Evolutionary conservation across 2,329 filamentous ascomycete species (phyloP).

Genomic region (Bretziella fagacearum): DNA sequence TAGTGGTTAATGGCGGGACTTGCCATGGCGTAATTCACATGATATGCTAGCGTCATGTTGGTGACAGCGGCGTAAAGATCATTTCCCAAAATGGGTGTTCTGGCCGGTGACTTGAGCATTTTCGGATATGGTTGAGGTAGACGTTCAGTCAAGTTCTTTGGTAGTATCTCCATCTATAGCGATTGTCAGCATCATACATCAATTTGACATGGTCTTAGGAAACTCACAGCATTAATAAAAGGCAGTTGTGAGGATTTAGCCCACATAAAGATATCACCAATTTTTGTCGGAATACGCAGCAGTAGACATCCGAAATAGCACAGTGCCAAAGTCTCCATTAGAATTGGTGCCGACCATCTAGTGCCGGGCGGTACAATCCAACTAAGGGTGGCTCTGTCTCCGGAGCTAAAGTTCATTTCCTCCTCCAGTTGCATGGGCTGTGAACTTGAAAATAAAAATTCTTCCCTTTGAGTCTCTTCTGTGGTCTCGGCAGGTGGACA

Average conservation of each 20-base stretch:
- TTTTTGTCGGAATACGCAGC: constrained; percentile 56
- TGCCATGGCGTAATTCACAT: constrained; percentile 48
- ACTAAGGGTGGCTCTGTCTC: constrained; percentile 22
- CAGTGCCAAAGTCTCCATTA: constrained; percentile 59
- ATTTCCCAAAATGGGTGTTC: constrained; percentile 29
- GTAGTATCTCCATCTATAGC: constrained; percentile 40
- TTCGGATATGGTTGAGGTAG: constrained; percentile 45
- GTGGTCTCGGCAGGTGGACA: constrained; percentile 19
- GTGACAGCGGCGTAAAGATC: constrained; percentile 48
- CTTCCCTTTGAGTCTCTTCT: constrained; percentile 1
- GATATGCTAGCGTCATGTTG: constrained; percentile 45
- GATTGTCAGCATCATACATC: not conserved
- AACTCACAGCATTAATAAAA: constrained; percentile 49
- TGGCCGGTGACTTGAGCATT: constrained; percentile 35
- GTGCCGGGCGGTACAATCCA: constrained; percentile 30
- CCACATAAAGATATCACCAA: constrained; percentile 58
- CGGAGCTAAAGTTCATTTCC: constrained; percentile 17
- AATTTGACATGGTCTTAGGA: not conserved
- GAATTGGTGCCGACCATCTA: constrained; percentile 41
- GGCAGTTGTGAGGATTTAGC: constrained; percentile 49
- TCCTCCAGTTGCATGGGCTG: constrained; percentile 19
- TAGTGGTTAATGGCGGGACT: constrained; percentile 59
- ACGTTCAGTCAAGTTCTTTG: constrained; percentile 42
- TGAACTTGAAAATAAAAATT: constrained; percentile 21
- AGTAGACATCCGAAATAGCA: constrained; percentile 67